phyloP scores from a whole-genome alignment of 2,329 filamentous ascomycete genomes.

The Periconia sp. region DNA sequence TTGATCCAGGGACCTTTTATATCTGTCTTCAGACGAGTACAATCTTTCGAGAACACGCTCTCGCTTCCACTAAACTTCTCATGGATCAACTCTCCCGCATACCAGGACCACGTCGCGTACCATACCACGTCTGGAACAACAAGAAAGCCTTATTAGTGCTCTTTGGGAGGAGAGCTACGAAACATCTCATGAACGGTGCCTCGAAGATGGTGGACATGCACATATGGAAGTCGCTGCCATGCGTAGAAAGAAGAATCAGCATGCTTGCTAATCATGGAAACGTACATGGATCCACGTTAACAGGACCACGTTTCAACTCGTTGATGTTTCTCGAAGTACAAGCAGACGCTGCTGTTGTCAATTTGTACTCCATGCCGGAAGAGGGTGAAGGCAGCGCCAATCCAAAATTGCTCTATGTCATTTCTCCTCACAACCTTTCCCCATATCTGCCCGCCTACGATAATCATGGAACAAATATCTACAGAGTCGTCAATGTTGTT shows the following conservation, averaged over 20 bases:
- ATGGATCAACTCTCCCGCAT: constrained; percentile 15
- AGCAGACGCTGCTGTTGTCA: constrained; percentile 7
- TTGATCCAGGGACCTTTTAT: constrained; percentile 30
- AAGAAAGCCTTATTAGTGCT: not conserved
- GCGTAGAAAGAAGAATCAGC: constrained; percentile 13
- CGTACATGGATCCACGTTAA: too few relatives aligned
- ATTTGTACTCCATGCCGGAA: constrained; percentile 11
- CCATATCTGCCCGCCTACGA: constrained; percentile 1
- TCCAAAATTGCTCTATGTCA: constrained; percentile 8
- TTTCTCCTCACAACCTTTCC: constrained; percentile 11
- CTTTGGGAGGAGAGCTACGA: constrained; percentile 10
- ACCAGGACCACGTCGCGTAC: constrained; percentile 3
- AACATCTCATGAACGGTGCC: constrained; percentile 14
- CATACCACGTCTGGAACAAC: constrained; percentile 3
- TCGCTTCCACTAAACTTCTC: constrained; percentile 19
- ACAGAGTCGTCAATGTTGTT: constrained; percentile 15
- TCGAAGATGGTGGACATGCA: constrained; percentile 12
- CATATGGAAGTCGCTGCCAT: constrained; percentile 5
- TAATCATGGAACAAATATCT: not conserved
- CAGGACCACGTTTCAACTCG: too few relatives aligned
- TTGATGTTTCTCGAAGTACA: constrained; percentile 17
- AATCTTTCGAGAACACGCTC: constrained; percentile 24
- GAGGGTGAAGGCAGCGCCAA: not conserved
- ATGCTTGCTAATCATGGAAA: too few relatives aligned
- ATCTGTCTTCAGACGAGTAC: constrained; percentile 21